Conservation (phyloP, 805 yeast genomes). For the Yarrowia hollandica region DNA sequence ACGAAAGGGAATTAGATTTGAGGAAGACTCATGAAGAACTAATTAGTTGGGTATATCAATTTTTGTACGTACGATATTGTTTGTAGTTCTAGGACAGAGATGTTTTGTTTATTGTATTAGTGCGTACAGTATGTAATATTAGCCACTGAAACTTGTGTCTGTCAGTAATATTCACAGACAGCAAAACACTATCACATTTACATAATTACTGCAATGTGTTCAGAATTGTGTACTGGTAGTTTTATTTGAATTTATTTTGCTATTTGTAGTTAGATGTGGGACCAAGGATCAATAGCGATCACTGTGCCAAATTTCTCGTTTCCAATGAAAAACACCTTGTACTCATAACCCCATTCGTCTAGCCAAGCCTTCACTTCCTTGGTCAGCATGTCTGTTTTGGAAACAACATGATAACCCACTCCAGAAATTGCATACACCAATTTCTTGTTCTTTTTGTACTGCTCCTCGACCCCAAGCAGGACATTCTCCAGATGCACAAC, state of each 20-base stretch:
- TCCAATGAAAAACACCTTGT: constrained; percentile 42
- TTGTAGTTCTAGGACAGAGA: too few relatives aligned
- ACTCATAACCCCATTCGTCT: constrained; percentile 45
- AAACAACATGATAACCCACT: constrained; percentile 40
- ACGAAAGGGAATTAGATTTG: constrained; percentile 35
- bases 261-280: constrained; percentile 32
- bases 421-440: constrained; percentile 41
- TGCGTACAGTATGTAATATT: too few relatives aligned
- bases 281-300: constrained; percentile 48
- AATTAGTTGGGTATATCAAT: neutral
- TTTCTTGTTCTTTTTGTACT: constrained; percentile 35
- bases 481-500: constrained; percentile 38
- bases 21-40: constrained; percentile 24
- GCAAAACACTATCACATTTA: too few relatives aligned
- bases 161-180: too few relatives aligned
- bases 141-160: too few relatives aligned
- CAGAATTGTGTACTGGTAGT: too few relatives aligned
- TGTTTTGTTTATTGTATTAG: too few relatives aligned
- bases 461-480: constrained; percentile 34
- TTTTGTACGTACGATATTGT: too few relatives aligned
- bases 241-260: constrained; percentile 5
- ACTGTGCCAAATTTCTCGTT: constrained; percentile 43
- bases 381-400: constrained; percentile 38
- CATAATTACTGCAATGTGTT: too few relatives aligned
- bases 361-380: constrained; percentile 40